Conservation (phyloP, 2,329 filamentous ascomycete species). For the Fusarium gaditjirri region DNA sequence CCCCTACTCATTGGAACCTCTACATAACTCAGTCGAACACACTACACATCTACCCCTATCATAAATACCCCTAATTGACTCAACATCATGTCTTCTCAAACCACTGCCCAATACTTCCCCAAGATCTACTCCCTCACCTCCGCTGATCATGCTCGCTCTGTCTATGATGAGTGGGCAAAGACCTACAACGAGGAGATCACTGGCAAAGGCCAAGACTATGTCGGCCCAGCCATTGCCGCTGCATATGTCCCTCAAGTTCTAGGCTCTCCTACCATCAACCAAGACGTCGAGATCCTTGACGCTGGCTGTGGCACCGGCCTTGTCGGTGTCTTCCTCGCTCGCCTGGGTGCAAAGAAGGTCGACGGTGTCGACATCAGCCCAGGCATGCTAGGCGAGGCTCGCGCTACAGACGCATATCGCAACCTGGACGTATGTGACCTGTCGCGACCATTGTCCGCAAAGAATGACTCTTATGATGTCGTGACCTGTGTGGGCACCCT, state of each 20-base stretch:
- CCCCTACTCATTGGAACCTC: neutral
- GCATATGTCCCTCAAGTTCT: slow-evolving; percentile 49
- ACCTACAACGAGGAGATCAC: slow-evolving; percentile 51
- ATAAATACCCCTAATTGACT: neutral
- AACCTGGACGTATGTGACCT: slow-evolving; percentile 58
- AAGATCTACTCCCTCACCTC: slow-evolving; percentile 44
- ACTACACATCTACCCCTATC: neutral
- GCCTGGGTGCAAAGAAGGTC: slow-evolving; percentile 56
- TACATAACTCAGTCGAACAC: neutral
- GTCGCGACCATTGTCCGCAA: slow-evolving; percentile 53
- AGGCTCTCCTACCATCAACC: slow-evolving; percentile 39
- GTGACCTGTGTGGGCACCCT: slow-evolving; percentile 66
- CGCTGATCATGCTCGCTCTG: slow-evolving; percentile 40
- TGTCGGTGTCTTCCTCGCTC: slow-evolving; percentile 59
- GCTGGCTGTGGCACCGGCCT: slow-evolving; percentile 68
- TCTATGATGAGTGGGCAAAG: slow-evolving; percentile 52
- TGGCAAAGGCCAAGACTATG: slow-evolving; percentile 52
- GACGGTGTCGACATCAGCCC: slow-evolving; percentile 64
- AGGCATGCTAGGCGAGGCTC: slow-evolving; percentile 64
- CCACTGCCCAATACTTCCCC: slow-evolving; percentile 37
- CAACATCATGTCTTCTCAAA: slow-evolving; percentile 41
- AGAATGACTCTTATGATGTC: slow-evolving; percentile 58
- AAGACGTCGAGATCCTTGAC: slow-evolving; percentile 56
- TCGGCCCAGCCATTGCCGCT: slow-evolving; percentile 54
- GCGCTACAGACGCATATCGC: slow-evolving; percentile 59